Conservation (phyloP, 2,329 filamentous ascomycete species). For the Ophiocordyceps sinensis region DNA sequence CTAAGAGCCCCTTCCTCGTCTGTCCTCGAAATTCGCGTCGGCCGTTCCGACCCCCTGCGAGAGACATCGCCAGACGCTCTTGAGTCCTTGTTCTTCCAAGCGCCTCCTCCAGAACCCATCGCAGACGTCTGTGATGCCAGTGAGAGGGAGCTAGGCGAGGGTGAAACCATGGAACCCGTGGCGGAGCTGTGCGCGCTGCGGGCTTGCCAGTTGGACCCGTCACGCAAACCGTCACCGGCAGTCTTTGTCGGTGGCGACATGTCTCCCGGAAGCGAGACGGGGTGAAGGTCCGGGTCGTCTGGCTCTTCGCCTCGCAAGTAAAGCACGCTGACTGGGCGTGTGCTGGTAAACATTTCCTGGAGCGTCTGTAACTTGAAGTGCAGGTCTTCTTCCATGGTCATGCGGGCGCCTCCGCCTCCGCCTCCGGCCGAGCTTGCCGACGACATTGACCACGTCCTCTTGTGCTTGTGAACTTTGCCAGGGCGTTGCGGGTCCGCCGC, state of each 20-base stretch:
- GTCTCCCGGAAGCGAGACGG: constrained; percentile 59
- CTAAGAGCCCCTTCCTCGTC: constrained; percentile 52
- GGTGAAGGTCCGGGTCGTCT: constrained; percentile 68
- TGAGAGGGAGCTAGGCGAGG: constrained; percentile 51
- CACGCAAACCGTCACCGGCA: constrained; percentile 27
- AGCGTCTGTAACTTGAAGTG: constrained; percentile 64
- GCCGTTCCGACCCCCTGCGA: constrained; percentile 35
- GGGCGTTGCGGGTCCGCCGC: constrained; percentile 41
- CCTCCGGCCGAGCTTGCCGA: constrained; percentile 51
- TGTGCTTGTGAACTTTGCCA: constrained; percentile 80
- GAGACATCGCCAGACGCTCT: constrained; percentile 33
- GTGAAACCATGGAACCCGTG: constrained; percentile 48
- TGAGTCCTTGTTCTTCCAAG: constrained; percentile 45
- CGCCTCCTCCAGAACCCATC: constrained; percentile 21
- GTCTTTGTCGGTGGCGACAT: constrained; percentile 42
- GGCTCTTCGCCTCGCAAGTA: constrained; percentile 63
- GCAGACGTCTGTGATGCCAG: constrained; percentile 41
- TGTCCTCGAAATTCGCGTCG: constrained; percentile 34
- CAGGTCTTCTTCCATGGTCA: constrained; percentile 58
- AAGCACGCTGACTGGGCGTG: constrained; percentile 61
- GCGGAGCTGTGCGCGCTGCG: constrained; percentile 43
- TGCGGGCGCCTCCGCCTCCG: constrained; percentile 22
- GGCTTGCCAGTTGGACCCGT: constrained; percentile 33
- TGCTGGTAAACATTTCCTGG: constrained; percentile 83
- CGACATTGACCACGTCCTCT: constrained; percentile 89